Percentiles rank a stretch among this genome's conserved stretches.
These are phyloP conservation scores for Fusarium clavum DNA, from an alignment of 2,329 filamentous ascomycete genomes.

Conservation along the genomic window DNA sequence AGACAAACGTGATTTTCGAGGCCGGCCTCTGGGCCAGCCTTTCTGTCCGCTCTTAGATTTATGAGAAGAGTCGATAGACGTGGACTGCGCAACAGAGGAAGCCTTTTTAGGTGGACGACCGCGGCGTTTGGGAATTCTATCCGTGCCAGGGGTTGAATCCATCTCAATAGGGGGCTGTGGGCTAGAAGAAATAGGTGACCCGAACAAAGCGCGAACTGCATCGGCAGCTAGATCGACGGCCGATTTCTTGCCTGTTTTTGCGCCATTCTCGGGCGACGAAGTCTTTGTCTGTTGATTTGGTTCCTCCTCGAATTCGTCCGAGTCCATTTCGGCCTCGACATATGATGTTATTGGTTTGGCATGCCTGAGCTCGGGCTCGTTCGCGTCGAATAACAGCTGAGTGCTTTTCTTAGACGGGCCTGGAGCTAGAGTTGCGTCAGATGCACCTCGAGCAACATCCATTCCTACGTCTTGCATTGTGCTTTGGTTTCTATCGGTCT, in stretches of 20 bases:
- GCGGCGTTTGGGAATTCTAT: constrained; percentile 40
- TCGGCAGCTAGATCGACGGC: constrained; percentile 57
- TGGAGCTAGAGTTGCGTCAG: constrained; percentile 10
- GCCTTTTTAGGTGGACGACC: constrained; percentile 51
- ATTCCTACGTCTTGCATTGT: constrained; percentile 18
- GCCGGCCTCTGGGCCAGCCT: constrained; percentile 46
- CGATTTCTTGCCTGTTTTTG: constrained; percentile 12
- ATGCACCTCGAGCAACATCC: constrained; percentile 19
- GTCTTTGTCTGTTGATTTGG: constrained; percentile 46
- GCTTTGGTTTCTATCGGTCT: constrained; percentile 31
- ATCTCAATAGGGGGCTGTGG: background rate
- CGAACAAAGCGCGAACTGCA: constrained; percentile 49
- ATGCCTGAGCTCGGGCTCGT: constrained; percentile 63
- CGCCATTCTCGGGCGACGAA: constrained; percentile 11
- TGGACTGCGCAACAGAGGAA: constrained; percentile 7
- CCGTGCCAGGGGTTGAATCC: constrained; percentile 1
- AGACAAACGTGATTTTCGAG: constrained; percentile 42
- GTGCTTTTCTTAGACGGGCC: constrained; percentile 36
- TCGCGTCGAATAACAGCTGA: constrained; percentile 53
- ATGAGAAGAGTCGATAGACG: constrained; percentile 19
- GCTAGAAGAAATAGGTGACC: constrained; percentile 19
- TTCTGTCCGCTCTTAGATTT: constrained; percentile 43
- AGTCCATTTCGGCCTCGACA: constrained; percentile 59
- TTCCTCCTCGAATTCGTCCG: constrained; percentile 58
- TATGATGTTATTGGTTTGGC: constrained; percentile 65